Percentiles rank a stretch among this genome's conserved stretches.
phyloP scores from a whole-genome alignment of 2,329 filamentous ascomycete species.

The Cladobotryum mycophilum region DNA sequence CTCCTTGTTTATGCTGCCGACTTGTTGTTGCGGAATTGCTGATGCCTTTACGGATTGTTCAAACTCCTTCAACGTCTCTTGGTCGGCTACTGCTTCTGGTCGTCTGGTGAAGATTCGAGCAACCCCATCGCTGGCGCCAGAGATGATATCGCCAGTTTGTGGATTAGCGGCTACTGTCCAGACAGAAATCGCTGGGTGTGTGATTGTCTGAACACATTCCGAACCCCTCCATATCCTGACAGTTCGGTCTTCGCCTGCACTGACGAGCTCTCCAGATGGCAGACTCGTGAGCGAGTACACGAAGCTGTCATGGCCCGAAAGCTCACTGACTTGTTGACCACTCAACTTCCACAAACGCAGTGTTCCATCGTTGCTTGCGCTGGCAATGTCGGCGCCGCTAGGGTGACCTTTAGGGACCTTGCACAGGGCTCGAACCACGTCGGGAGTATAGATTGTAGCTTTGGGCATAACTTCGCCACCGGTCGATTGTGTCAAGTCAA shows the following conservation, averaged over 20 bases:
- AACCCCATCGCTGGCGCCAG: constrained; percentile 81
- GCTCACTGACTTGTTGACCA: constrained; percentile 67
- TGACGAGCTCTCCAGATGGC: constrained; percentile 81
- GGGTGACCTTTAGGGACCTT: constrained; percentile 68
- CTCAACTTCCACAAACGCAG: constrained; percentile 82
- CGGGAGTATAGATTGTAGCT: constrained; percentile 58
- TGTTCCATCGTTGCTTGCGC: constrained; percentile 85
- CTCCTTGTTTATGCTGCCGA: constrained; percentile 83
- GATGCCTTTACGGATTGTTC: constrained; percentile 77
- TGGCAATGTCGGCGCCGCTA: constrained; percentile 86
- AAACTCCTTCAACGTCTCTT: constrained; percentile 64
- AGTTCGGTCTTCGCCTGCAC: constrained; percentile 90
- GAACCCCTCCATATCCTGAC: constrained; percentile 79
- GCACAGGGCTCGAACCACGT: constrained; percentile 84
- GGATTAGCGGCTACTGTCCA: constrained; percentile 83
- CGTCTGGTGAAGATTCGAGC: constrained; percentile 78
- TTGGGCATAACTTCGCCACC: constrained; percentile 45
- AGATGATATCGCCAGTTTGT: constrained; percentile 86
- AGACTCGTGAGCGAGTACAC: constrained; percentile 79
- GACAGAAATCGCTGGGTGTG: constrained; percentile 92
- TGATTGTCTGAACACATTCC: constrained; percentile 89
- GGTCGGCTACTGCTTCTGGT: constrained; percentile 61
- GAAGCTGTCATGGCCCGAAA: constrained; percentile 88
- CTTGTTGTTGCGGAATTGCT: constrained; percentile 79
- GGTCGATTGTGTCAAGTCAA: constrained; percentile 60